Evolutionary conservation across 192 early-diverging fungal species (phyloP).

Genomic region (Entophlyctis luteolus): DNA sequence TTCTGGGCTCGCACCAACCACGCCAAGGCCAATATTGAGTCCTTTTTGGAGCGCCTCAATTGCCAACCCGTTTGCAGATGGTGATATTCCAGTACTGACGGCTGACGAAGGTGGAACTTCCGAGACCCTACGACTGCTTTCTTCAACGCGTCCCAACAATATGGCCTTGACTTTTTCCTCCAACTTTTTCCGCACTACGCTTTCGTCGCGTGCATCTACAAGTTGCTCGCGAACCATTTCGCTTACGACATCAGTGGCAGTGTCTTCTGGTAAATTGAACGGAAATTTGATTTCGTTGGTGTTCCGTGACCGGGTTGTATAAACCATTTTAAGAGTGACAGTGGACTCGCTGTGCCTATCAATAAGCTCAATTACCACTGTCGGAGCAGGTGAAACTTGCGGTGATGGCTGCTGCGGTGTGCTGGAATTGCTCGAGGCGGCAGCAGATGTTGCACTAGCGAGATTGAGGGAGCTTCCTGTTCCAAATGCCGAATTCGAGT

Average conservation of each 20-base stretch:
- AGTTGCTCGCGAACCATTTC: constrained; percentile 49
- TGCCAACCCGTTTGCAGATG: no score
- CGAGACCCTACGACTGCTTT: neutral
- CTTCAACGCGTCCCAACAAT: constrained; percentile 11
- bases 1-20: no score
- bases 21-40: no score
- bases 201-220: constrained; percentile 37
- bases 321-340: constrained; percentile 43
- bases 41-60: no score
- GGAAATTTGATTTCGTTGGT: constrained; percentile 66
- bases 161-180: constrained; percentile 32
- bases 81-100: no score
- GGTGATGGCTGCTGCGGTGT: neutral
- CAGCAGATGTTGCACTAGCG: neutral
- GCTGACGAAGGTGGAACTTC: neutral
- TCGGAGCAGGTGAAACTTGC: neutral
- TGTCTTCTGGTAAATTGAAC: constrained; percentile 63
- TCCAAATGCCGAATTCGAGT: neutral
- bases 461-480: neutral
- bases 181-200: constrained; percentile 28
- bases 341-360: constrained; percentile 23
- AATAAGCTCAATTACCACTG: constrained; percentile 32
- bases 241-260: constrained; percentile 65
- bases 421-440: neutral
- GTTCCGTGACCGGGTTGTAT: constrained; percentile 11